Conservation (phyloP, 768 basidiomycete genomes). For the Suillus fuscotomentosus region DNA sequence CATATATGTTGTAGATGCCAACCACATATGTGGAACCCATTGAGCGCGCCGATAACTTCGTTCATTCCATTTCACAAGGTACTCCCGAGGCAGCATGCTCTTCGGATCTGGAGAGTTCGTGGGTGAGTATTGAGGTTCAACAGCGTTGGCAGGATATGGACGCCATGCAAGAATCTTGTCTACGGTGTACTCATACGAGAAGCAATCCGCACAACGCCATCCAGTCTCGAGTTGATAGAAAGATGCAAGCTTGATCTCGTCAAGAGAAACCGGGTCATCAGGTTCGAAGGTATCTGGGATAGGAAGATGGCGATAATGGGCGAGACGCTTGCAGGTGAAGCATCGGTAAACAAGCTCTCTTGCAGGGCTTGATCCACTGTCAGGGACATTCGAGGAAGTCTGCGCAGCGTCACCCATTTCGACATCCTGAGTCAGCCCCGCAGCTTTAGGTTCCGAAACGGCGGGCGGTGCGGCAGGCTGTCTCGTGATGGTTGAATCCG, state of each 20-base stretch:
- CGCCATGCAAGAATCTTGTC: conserved; percentile 94
- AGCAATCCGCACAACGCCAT: conserved; percentile 81
- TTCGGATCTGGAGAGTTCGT: conserved; percentile 53
- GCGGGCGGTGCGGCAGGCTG: conserved; percentile 9
- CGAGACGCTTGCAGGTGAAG: conserved; percentile 74
- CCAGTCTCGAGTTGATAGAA: conserved; percentile 54
- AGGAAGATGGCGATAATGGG: conserved; percentile 78
- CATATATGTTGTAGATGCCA: conserved; percentile 59
- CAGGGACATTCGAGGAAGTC: conserved; percentile 11
- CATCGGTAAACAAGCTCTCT: conserved; percentile 76
- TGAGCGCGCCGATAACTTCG: conserved; percentile 75
- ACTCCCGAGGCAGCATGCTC: conserved; percentile 75
- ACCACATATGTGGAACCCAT: conserved; percentile 95
- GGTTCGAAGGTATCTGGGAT: conserved; percentile 38
- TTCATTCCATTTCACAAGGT: conserved; percentile 86
- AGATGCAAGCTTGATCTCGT: conserved; percentile 45
- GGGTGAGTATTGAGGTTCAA: conserved; percentile 44
- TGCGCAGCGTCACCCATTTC: conserved; percentile 34
- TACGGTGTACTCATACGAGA: conserved; percentile 62
- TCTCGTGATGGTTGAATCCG: conserved; percentile 35
- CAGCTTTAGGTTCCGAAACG: background rate
- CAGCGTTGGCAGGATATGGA: conserved; percentile 66
- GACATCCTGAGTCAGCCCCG: conserved; percentile 23
- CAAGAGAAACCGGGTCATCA: conserved; percentile 25
- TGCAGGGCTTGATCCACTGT: conserved; percentile 18